Base-by-base conservation (phyloP, 371 early-diverging fungal species). In the Circinella minor region DNA sequence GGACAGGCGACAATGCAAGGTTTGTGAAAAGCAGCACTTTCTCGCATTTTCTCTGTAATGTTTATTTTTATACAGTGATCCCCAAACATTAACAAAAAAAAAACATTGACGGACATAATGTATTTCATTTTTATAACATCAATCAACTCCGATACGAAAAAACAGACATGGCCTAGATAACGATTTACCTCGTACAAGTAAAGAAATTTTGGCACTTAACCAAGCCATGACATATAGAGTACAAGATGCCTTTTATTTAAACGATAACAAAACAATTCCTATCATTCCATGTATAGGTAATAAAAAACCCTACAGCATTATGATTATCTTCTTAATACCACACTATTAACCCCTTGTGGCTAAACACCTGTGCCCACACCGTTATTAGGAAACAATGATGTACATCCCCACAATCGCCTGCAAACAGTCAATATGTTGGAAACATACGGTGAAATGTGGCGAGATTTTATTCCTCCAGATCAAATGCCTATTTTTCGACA, bases 1-100 rank as follows among this genome's bases (percentile, higher is more conserved):
- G 91, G 88, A 93, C 94, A 5, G 94, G 94, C 20, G 92, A 92
- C 71, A 91, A 88, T 82, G 88, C 89, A 47, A 79, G 88, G 89
- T 87, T 51, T 51, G 14, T 51, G 9, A 11, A 47, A 11, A 47
- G 9, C 47, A 11, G 1, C 47, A 15, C 3, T 47, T 47, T 47
- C 15, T 9, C 47, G 15, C 3, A 15, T 47, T 47, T 51, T 8
- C 15, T 51, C 51, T 51, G 39, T 55, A 59, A 38, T 61, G 67
- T 71, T 27, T 27, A 27, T 27, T 27, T 27, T 27, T 27, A 27
- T 2, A 2, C 27, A 27, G 2, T 27, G 27, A 27, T 27, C 27
- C 27, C 27, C 27, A 27, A 27, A 27, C 27, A 27, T 27, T 27
- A 27, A 27, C 27, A 27, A 27, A 27, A 27, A 27, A 27, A 27